Percentiles rank a stretch among this genome's conserved stretches.
phyloP scores from a whole-genome alignment of 768 basidiomycete genomes.

The Psilocybe tampanensis region DNA sequence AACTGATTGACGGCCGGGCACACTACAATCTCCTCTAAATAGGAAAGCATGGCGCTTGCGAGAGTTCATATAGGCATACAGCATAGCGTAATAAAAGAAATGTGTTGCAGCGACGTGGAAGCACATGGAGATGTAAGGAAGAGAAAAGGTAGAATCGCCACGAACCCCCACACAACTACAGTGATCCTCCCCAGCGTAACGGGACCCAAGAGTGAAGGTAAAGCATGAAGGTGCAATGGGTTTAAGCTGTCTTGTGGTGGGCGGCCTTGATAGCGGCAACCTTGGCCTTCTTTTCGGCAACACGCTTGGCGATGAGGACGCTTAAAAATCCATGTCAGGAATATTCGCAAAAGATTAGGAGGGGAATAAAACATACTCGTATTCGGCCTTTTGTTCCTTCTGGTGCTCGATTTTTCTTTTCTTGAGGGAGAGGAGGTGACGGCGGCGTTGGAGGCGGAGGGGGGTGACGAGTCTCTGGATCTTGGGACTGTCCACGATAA shows the following conservation, averaged over 20 bases:
- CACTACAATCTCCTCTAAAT: too few relatives aligned
- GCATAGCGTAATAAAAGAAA: not conserved
- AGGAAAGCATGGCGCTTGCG: too few relatives aligned
- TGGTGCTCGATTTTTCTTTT: constrained; percentile 86
- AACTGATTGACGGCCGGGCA: too few relatives aligned
- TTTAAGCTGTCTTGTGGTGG: constrained; percentile 46
- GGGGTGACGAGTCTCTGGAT: constrained; percentile 97
- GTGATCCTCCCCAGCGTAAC: constrained; percentile 6
- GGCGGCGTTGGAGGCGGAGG: constrained; percentile 92
- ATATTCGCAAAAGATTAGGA: too few relatives aligned
- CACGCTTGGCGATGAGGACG: constrained; percentile 80
- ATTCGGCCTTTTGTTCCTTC: constrained; percentile 95
- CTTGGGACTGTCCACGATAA: constrained; percentile 66
- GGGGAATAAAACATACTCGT: constrained; percentile 84
- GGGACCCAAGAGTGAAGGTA: constrained; percentile 7
- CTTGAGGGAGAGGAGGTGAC: constrained; percentile 88
- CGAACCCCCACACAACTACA: constrained; percentile 10
- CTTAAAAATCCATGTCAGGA: constrained; percentile 33
- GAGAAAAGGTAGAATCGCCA: not conserved
- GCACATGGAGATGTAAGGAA: constrained; percentile 1
- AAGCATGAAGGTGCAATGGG: not conserved
- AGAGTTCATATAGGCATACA: too few relatives aligned
- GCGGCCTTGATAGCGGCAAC: constrained; percentile 85
- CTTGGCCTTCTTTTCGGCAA: constrained; percentile 93
- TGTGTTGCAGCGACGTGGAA: not conserved